Conservation (phyloP, 169 alveolate genomes). For the Neospora caninum region DNA sequence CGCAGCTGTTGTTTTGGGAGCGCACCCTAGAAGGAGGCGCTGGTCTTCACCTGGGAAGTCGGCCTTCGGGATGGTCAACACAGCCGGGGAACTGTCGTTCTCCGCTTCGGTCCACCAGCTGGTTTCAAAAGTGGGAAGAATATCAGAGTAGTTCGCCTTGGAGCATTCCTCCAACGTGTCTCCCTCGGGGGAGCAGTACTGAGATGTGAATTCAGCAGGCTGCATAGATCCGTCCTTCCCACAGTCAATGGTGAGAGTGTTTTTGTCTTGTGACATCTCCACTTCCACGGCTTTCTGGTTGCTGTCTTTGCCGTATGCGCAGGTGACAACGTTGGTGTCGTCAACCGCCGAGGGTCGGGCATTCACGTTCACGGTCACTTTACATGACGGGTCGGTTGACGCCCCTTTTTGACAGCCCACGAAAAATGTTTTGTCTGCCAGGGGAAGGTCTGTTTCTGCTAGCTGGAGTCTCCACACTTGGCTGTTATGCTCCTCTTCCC, state of each 20-base stretch:
- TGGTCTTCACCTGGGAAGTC: background rate
- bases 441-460: background rate
- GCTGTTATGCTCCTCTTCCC: too few species aligned
- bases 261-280: background rate
- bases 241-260: conserved; percentile 9
- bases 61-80: background rate
- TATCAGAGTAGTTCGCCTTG: background rate
- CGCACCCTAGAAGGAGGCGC: background rate
- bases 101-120: background rate
- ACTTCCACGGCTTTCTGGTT: background rate
- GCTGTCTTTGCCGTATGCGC: background rate
- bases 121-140: background rate
- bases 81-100: background rate
- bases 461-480: background rate
- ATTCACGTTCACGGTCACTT: background rate
- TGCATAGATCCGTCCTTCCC: background rate
- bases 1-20: background rate
- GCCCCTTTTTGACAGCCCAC: background rate
- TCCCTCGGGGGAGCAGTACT: background rate
- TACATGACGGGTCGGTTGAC: background rate
- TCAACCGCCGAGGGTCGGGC: background rate
- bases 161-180: background rate
- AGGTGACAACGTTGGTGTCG: background rate
- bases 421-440: background rate
- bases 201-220: background rate